Evolutionary conservation across 257 asterid genomes (phyloP).

Genomic region (Solanum ossicruentum): DNA sequence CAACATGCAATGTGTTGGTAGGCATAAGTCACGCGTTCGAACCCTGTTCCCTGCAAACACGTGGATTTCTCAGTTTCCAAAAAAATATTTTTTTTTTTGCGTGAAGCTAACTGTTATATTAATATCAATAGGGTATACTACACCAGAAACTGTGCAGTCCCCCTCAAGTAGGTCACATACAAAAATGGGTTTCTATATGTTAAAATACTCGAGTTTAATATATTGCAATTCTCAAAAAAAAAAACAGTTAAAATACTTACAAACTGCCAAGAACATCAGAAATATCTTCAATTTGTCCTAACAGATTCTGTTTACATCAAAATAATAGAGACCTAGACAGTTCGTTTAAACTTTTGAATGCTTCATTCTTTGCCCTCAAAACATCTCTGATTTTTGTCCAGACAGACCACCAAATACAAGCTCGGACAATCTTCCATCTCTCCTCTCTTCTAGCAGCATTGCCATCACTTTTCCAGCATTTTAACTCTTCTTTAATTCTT

Average conservation of each 20-base stretch:
- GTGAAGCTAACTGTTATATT: not conserved
- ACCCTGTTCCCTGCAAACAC: not conserved
- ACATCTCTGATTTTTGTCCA: not conserved
- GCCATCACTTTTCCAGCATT: not conserved
- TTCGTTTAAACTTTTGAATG: not conserved
- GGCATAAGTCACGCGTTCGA: not conserved
- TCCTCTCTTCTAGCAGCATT: not conserved
- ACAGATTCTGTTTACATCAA: no score
- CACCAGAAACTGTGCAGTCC: not conserved
- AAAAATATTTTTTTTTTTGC: not conserved
- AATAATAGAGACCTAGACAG: not conserved
- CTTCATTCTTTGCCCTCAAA: not conserved
- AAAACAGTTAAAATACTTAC: not conserved
- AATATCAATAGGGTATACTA: not conserved
- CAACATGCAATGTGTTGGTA: not conserved
- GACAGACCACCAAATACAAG: not conserved
- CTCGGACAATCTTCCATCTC: not conserved
- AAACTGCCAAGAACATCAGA: not conserved
- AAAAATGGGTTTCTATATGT: not conserved
- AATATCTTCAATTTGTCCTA: not conserved
- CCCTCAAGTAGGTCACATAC: not conserved
- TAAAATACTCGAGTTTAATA: not conserved
- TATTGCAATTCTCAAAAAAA: no score
- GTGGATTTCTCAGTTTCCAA: not conserved
- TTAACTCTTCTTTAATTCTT: not conserved